Evolutionary conservation across 805 yeast genomes (phyloP).

Genomic region (Barnettozyma pratensis): DNA sequence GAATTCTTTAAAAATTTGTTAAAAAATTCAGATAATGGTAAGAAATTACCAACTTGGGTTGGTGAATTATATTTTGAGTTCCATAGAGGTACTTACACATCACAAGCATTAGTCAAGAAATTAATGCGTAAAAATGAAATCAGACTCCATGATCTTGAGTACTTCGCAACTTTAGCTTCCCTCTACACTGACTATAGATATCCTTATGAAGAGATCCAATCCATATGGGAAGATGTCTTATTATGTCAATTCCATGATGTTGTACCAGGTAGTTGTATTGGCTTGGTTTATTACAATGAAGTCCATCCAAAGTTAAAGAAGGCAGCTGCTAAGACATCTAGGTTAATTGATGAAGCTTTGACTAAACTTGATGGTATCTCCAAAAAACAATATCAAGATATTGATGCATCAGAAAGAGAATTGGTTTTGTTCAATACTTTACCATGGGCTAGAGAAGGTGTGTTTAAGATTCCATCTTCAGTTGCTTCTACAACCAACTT

Average conservation of each 20-base stretch:
- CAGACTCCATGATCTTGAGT: conserved; percentile 80
- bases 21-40: conserved; percentile 58
- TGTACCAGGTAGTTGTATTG: conserved; percentile 95
- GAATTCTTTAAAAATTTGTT: conserved; percentile 70
- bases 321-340: conserved; percentile 48
- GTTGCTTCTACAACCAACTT: neutral
- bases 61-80: conserved; percentile 94
- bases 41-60: conserved; percentile 74
- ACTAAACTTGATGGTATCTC: neutral
- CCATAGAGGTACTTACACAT: conserved; percentile 95
- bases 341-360: conserved; percentile 34
- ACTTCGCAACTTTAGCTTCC: conserved; percentile 73
- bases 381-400: neutral
- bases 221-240: conserved; percentile 82
- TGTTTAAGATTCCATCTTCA: conserved; percentile 32
- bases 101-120: conserved; percentile 83
- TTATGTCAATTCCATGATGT: conserved; percentile 96
- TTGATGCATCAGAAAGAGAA: conserved; percentile 18
- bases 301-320: conserved; percentile 69
- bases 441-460: conserved; percentile 52
- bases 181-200: conserved; percentile 49
- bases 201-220: conserved; percentile 63
- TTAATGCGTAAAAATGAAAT: conserved; percentile 74
- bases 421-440: conserved; percentile 42
- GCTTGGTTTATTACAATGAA: conserved; percentile 84